Conservation (phyloP, 495 filamentous ascomycete species). For the Hypomontagnella monticulosa region DNA sequence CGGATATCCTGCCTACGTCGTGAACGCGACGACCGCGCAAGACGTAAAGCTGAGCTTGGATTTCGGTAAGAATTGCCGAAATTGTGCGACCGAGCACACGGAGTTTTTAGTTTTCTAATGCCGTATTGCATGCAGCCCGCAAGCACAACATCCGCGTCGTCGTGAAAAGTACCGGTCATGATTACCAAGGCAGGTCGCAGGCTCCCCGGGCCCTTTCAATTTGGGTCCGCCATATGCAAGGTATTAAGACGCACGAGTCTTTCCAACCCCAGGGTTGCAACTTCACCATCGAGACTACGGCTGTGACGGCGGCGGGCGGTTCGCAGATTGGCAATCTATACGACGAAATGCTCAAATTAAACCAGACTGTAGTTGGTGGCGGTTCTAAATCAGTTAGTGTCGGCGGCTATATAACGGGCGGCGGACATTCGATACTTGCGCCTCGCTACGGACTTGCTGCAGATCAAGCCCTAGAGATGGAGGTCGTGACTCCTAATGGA, state of each 20-base stretch:
- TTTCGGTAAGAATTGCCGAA: conserved; percentile 45
- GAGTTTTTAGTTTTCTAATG: conserved; percentile 5
- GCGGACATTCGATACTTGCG: conserved; percentile 65
- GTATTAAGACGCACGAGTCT: conserved; percentile 47
- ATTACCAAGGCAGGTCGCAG: conserved; percentile 63
- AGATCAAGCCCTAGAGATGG: conserved; percentile 70
- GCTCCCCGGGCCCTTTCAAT: conserved; percentile 62
- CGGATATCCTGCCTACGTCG: conserved; percentile 60
- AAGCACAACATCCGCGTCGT: conserved; percentile 67
- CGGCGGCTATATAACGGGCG: conserved; percentile 70
- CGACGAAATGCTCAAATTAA: conserved; percentile 40
- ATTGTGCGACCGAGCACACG: not conserved
- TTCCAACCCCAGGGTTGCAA: conserved; percentile 54
- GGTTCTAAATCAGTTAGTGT: conserved; percentile 41
- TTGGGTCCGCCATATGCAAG: conserved; percentile 59
- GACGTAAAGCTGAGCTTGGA: conserved; percentile 56
- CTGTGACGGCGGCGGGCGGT: conserved; percentile 54
- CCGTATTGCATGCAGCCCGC: conserved; percentile 46
- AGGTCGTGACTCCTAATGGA: conserved; percentile 66
- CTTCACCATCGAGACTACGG: conserved; percentile 44
- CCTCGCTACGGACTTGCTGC: conserved; percentile 68
- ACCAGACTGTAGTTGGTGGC: conserved; percentile 51
- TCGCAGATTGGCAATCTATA: conserved; percentile 51
- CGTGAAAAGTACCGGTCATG: conserved; percentile 72
- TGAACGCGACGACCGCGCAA: conserved; percentile 55